Base-by-base conservation (phyloP, 2,329 filamentous ascomycete species). In the Phaeosphaeriaceae sp. region DNA sequence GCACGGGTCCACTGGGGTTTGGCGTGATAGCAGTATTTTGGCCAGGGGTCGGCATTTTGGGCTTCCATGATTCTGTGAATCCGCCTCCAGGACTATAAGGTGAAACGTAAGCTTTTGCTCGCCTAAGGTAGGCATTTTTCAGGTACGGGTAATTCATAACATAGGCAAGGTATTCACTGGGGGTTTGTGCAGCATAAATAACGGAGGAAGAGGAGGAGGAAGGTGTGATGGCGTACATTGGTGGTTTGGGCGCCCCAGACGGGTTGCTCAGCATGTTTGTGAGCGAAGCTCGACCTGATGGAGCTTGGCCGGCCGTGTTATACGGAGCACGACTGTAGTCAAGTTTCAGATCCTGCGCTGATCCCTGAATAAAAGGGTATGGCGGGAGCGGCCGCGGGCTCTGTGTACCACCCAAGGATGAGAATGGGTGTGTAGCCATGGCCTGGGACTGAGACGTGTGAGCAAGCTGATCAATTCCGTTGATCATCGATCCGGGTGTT, bases 111-210 rank as follows among this genome's bases (percentile, higher is more conserved):
- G 72, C 72, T 63, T 76, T 74, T 55, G 73, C 72, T 63, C 74
- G 68, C 50, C 76, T 68, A 41, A 75, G 71, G 61, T 74, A 78
- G 45, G 74, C 73, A 52, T 77, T 77, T 48, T 70, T 70, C 28
- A 79, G 67, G 56, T 78, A 78, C 9, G 77, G 77, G 52, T 77
- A 79, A 48, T 75, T 72, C 58, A 72, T 69, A 34, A 79, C 59
- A 53, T 77, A 74, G 59, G 68, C 62, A 56, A 79, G 56, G 53
- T 78, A 78, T 46, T 74, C 67, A 59, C 52, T 67, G 28, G 69
- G 58, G 57, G 57, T 58, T 60, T 60, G 72, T 58, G 54, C 64
- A 61, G 73, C 71, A 50, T 67, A 56, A 68, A 70, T 41, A 70
- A 67, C 60, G 43, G 70, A 8, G 23, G 23, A 26, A 11, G 23